Evolutionary conservation across 2,329 filamentous ascomycete species (phyloP).

Genomic region (Nigrospora oryzae): DNA sequence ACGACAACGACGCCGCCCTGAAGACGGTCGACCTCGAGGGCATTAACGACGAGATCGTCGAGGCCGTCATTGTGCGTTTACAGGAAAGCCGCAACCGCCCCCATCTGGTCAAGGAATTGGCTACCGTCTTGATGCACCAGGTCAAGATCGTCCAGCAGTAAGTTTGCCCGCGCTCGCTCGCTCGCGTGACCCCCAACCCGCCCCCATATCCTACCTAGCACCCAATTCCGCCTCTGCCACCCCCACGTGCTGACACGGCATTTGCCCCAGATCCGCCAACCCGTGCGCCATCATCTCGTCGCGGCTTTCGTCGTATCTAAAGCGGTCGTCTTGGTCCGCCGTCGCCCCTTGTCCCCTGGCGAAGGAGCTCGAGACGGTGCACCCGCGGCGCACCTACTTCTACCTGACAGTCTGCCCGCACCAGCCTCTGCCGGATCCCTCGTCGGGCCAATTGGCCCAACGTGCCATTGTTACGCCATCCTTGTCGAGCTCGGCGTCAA

Average conservation of each 20-base stretch:
- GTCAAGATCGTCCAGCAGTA: slow-evolving; percentile 88
- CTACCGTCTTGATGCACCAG: slow-evolving; percentile 65
- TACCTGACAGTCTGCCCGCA: slow-evolving; percentile 85
- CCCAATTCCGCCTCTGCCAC: not conserved
- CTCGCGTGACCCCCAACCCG: slow-evolving; percentile 2
- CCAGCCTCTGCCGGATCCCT: slow-evolving; percentile 66
- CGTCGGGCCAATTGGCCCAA: slow-evolving; percentile 35
- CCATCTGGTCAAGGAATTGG: slow-evolving; percentile 90
- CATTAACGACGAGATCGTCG: slow-evolving; percentile 92
- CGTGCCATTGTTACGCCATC: slow-evolving; percentile 73
- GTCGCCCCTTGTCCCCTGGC: slow-evolving; percentile 76
- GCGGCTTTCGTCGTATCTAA: slow-evolving; percentile 79
- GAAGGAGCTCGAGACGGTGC: slow-evolving; percentile 86
- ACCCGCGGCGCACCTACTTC: slow-evolving; percentile 93
- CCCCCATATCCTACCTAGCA: slow-evolving; percentile 4
- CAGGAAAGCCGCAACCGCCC: slow-evolving; percentile 86
- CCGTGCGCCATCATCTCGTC: slow-evolving; percentile 93
- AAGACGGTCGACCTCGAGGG: slow-evolving; percentile 67
- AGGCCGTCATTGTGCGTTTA: slow-evolving; percentile 79
- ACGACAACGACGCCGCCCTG: slow-evolving; percentile 17
- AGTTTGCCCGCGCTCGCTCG: slow-evolving; percentile 28
- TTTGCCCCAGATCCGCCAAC: slow-evolving; percentile 71
- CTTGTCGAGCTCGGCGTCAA: slow-evolving; percentile 60
- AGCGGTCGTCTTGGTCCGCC: slow-evolving; percentile 74
- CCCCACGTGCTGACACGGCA: slow-evolving; percentile 8